Conservation (phyloP, 164 flowering plant species). For the Nymphaea thermarum region DNA sequence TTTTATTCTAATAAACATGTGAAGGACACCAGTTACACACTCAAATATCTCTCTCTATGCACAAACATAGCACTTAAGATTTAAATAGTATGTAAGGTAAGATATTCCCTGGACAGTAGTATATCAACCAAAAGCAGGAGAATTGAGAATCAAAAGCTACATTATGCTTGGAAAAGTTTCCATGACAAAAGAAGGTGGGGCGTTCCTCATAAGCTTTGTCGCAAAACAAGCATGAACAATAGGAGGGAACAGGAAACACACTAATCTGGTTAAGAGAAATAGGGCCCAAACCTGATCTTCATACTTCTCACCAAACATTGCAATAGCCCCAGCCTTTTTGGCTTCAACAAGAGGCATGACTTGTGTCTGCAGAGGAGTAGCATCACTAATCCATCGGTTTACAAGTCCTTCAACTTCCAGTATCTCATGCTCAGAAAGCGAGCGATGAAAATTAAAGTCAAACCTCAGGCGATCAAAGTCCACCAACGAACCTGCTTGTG, state of each 20-base stretch:
- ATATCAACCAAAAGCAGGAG: too few species aligned
- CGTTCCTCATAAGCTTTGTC: background rate
- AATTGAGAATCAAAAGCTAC: too few species aligned
- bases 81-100: background rate
- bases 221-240: background rate
- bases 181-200: background rate
- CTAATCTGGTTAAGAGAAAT: background rate
- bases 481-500: constrained; percentile 97
- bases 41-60: too few species aligned
- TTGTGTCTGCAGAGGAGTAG: constrained; percentile 63
- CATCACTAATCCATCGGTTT: constrained; percentile 81
- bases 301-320: constrained; percentile 98
- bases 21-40: too few species aligned
- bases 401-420: constrained; percentile 59
- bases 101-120: background rate
- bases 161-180: too few species aligned
- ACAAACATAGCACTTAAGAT: too few species aligned
- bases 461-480: constrained; percentile 93
- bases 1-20: too few species aligned
- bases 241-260: background rate
- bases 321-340: constrained; percentile 86
- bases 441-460: constrained; percentile 85
- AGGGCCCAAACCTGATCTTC: constrained; percentile 57
- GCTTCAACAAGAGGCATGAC: constrained; percentile 82
- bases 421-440: constrained; percentile 58